These are phyloP conservation scores for Eutrema heterophyllum DNA, from an alignment of 345 rosid species.

Conservation along the genomic window DNA sequence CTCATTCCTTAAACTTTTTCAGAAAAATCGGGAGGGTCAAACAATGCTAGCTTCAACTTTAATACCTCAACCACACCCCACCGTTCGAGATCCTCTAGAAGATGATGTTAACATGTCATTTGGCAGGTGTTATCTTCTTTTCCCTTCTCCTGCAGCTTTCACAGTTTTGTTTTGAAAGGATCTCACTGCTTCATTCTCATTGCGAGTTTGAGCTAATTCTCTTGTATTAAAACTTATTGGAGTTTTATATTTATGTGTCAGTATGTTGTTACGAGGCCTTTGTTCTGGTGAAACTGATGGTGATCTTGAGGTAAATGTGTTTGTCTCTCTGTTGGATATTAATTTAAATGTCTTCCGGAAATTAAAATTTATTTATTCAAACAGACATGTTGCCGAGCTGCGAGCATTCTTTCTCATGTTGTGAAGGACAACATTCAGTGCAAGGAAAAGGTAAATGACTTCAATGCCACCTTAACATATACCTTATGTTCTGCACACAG, in stretches of 20 bases:
- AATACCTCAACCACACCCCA: slow-evolving; percentile 73
- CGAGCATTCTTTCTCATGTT: slow-evolving; percentile 87
- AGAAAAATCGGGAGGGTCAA: slow-evolving; percentile 88
- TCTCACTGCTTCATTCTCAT: slow-evolving; percentile 2
- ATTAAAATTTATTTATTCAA: slow-evolving; percentile 15
- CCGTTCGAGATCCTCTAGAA: slow-evolving; percentile 56
- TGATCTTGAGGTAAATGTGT: slow-evolving; percentile 78
- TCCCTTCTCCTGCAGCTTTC: background rate
- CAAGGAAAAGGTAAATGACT: slow-evolving; percentile 75
- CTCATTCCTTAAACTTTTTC: slow-evolving; percentile 17
- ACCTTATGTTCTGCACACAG: background rate
- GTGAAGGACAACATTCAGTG: slow-evolving; percentile 71
- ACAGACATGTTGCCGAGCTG: slow-evolving; percentile 95
- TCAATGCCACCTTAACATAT: background rate
- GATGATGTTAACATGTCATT: slow-evolving; percentile 95
- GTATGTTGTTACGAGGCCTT: slow-evolving; percentile 89
- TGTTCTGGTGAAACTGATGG: slow-evolving; percentile 81
- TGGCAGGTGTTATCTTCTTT: slow-evolving; percentile 66
- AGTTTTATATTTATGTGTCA: slow-evolving; percentile 34
- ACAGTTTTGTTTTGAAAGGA: background rate
- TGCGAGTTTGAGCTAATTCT: background rate
- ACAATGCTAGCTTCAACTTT: slow-evolving; percentile 88
- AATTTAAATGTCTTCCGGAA: background rate
- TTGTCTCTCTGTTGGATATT: background rate
- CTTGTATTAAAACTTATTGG: background rate